These are phyloP conservation scores for Triangularia setosa DNA, from an alignment of 2,329 filamentous ascomycete genomes.

Conservation along the genomic window DNA sequence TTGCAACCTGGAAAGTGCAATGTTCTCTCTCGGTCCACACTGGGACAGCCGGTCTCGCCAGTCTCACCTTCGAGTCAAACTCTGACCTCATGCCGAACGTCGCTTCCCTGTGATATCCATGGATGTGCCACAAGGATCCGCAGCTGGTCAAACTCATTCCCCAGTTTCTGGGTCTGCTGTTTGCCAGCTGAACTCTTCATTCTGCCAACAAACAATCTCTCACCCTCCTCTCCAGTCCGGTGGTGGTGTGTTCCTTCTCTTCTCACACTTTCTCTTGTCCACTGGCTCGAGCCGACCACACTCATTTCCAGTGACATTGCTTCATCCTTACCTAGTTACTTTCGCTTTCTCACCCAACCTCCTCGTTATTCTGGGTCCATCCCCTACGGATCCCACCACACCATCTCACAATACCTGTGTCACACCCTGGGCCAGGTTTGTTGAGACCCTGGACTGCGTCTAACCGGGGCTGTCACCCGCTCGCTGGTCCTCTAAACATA, in stretches of 20 bases:
- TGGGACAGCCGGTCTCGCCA: background rate
- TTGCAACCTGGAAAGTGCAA: background rate
- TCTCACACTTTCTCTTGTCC: background rate
- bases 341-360: background rate
- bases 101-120: background rate
- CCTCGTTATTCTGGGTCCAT: background rate
- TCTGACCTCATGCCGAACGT: background rate
- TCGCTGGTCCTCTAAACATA: background rate
- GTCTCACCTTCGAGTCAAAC: background rate
- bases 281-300: background rate
- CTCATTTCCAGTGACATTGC: background rate
- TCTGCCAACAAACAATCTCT: background rate
- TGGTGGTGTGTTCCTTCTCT: background rate
- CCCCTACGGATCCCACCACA: background rate
- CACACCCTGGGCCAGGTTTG: background rate
- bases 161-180: background rate
- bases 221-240: background rate
- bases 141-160: background rate
- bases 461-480: background rate
- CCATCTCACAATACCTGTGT: background rate
- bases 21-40: background rate
- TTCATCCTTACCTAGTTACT: background rate
- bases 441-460: background rate
- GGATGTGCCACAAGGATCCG: background rate
- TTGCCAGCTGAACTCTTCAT: background rate